A percentile compares a stretch with the other conserved stretches of the same genome.
Conservation (phyloP, 495 filamentous ascomycete species). For the Neurospora terricola region DNA sequence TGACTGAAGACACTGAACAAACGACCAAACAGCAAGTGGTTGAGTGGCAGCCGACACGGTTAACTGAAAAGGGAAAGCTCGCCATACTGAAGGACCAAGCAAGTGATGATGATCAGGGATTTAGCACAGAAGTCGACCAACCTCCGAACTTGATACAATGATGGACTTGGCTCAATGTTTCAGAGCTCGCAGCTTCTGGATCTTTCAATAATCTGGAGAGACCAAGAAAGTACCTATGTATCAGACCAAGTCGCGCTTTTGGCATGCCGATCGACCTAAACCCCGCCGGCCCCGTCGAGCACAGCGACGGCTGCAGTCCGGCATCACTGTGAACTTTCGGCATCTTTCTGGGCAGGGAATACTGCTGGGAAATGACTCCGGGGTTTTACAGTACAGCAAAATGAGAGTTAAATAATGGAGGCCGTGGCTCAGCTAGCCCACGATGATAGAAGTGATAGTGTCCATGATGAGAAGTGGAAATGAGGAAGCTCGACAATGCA, state of each 20-base stretch:
- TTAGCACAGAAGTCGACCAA: not conserved
- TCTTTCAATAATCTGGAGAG: not conserved
- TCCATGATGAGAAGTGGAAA: not conserved
- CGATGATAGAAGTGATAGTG: not conserved
- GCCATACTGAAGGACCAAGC: not conserved
- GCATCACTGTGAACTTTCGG: not conserved
- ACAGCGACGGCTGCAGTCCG: not conserved
- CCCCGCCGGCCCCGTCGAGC: not conserved
- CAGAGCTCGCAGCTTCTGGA: not conserved
- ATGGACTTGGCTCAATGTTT: not conserved
- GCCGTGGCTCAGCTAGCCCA: not conserved
- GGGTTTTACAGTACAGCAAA: not conserved
- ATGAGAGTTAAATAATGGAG: not conserved
- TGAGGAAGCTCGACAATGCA: not conserved
- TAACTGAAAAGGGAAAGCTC: not conserved
- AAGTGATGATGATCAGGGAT: not conserved
- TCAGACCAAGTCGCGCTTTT: not conserved
- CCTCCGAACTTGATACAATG: not conserved
- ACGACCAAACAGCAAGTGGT: not conserved
- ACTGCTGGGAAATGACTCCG: not conserved
- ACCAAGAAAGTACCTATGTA: not conserved
- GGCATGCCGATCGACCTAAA: not conserved
- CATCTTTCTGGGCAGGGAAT: not conserved
- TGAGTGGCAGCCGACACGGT: not conserved
- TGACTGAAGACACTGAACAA: not conserved